Evolutionary conservation across 1,139 yeast genomes (phyloP).

Genomic region (Pichia norvegensis): DNA sequence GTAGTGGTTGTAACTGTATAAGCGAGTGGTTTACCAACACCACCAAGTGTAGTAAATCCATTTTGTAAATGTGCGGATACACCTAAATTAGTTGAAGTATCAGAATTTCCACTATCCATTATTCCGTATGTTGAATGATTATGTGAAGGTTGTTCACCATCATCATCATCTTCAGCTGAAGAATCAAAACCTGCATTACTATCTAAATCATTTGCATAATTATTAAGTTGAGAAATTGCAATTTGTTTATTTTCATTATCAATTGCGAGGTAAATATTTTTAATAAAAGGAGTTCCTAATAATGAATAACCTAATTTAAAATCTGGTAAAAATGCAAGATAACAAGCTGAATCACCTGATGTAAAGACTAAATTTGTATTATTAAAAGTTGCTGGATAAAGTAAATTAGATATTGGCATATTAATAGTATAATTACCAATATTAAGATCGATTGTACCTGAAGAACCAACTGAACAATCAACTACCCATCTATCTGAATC

Average conservation of each 20-base stretch:
- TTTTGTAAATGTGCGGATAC: neutral
- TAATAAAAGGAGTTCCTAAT: constrained; percentile 57
- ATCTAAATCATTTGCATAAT: constrained; percentile 19
- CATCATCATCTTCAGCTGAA: neutral
- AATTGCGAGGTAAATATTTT: constrained; percentile 52
- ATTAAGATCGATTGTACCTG: constrained; percentile 48
- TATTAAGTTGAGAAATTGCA: constrained; percentile 43
- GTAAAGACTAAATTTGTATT: constrained; percentile 38
- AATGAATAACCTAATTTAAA: constrained; percentile 44
- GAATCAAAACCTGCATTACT: neutral
- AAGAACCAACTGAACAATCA: constrained; percentile 45
- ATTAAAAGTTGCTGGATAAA: constrained; percentile 35
- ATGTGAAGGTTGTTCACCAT: neutral
- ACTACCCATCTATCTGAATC: constrained; percentile 56
- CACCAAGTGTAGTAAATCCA: neutral
- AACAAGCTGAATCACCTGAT: constrained; percentile 55
- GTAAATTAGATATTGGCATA: constrained; percentile 46
- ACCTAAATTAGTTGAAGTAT: neutral
- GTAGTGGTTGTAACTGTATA: neutral
- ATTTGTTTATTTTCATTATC: constrained; percentile 54
- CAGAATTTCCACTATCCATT: neutral
- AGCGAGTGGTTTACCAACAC: neutral
- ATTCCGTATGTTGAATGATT: neutral
- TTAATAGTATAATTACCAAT: constrained; percentile 47
- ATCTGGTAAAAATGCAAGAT: constrained; percentile 47